These are phyloP conservation scores for Oryza meridionalis DNA, from an alignment of 176 grass and related monocot genomes.

Conservation along the genomic window DNA sequence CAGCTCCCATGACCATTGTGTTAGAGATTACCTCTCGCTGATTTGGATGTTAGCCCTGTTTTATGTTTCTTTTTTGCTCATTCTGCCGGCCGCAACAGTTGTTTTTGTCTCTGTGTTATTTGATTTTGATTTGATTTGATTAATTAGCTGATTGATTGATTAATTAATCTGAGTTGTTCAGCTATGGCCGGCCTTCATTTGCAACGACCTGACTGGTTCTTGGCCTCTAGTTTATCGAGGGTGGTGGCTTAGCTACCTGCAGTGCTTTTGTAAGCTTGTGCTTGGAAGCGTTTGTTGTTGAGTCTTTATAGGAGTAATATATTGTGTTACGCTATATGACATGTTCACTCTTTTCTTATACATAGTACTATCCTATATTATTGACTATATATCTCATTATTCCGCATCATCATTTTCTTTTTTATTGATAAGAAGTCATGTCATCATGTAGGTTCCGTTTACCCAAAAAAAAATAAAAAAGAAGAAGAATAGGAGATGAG, in stretches of 20 bases:
- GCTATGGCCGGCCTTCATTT: background rate
- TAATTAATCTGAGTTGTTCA: background rate
- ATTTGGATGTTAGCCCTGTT: conserved; percentile 26
- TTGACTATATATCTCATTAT: background rate
- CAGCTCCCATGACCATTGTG: conserved; percentile 4
- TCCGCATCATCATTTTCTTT: background rate
- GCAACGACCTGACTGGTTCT: background rate
- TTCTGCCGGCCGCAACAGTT: conserved; percentile 36
- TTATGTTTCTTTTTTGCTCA: conserved; percentile 24
- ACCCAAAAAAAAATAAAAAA: too few relatives aligned
- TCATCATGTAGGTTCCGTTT: background rate
- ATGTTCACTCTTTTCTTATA: background rate
- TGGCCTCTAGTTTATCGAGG: background rate
- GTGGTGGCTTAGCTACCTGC: too few relatives aligned
- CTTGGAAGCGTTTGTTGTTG: background rate
- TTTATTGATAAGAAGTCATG: background rate
- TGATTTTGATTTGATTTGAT: background rate
- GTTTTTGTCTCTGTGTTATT: background rate
- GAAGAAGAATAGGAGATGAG: too few relatives aligned
- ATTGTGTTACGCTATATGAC: background rate
- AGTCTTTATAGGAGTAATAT: background rate
- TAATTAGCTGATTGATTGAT: background rate
- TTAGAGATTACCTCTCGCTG: background rate
- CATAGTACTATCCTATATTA: background rate
- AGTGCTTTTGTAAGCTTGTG: conserved; percentile 1